Evolutionary conservation across 2,329 filamentous ascomycete genomes (phyloP).

Genomic region (Akanthomyces lecanii): DNA sequence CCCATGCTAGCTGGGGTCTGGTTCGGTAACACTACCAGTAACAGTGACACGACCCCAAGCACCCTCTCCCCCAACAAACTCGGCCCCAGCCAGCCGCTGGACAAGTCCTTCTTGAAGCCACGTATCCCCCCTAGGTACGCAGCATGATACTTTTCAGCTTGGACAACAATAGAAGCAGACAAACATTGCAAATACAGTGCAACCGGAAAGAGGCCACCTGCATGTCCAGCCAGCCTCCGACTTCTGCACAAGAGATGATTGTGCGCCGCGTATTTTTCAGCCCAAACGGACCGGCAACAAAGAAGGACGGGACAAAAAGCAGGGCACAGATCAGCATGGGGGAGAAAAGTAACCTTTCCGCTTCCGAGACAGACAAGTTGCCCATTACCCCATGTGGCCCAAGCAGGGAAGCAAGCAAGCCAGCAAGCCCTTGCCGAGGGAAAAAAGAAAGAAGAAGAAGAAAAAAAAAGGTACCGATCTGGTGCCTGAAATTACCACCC

Average conservation of each 20-base stretch:
- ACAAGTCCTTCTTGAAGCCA: neutral
- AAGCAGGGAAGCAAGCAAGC: neutral
- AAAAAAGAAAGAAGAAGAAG: neutral
- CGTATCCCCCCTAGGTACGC: neutral
- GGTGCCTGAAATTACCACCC: slow-evolving; percentile 7
- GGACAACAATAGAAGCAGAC: neutral
- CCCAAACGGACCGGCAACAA: neutral
- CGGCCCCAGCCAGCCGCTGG: neutral
- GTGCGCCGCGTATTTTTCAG: neutral
- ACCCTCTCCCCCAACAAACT: neutral
- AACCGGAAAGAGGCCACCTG: neutral
- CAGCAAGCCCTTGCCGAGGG: neutral
- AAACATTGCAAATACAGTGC: too few species aligned
- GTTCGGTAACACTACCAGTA: neutral
- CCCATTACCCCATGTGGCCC: too few species aligned
- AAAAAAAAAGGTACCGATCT: slow-evolving; percentile 1
- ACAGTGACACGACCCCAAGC: neutral
- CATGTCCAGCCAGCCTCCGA: neutral
- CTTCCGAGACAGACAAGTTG: neutral
- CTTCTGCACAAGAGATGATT: neutral
- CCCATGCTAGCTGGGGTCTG: too few species aligned
- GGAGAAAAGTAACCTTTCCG: neutral
- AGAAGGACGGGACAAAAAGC: neutral
- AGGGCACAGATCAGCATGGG: neutral
- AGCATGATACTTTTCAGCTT: neutral